Conservation (phyloP, 1,284 basidiomycete genomes). For the Leccinum pachyderme region DNA sequence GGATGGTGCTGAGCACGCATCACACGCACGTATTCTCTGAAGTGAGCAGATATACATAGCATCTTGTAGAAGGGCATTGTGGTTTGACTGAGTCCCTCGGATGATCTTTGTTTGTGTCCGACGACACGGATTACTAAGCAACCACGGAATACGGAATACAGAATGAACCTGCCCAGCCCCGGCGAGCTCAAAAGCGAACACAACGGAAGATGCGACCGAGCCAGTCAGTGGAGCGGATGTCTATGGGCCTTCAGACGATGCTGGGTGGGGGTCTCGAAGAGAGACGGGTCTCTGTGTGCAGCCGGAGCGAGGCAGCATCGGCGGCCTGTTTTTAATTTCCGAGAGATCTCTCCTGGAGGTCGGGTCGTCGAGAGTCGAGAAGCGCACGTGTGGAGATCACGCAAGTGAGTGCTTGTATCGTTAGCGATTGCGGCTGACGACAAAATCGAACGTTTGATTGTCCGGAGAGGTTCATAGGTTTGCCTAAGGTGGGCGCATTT, state of each 20-base stretch:
- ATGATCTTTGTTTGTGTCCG: constrained; percentile 1
- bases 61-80: constrained; percentile 81
- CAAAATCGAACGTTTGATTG: constrained; percentile 19
- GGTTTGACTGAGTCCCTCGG: not conserved
- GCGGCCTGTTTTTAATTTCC: constrained; percentile 31
- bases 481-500: constrained; percentile 29
- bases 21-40: constrained; percentile 62
- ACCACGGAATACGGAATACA: not conserved
- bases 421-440: constrained; percentile 16
- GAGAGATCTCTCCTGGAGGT: constrained; percentile 10
- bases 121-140: constrained; percentile 11
- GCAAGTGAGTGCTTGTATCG: not conserved
- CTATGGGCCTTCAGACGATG: not conserved
- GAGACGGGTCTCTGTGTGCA: not conserved
- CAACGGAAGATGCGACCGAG: not conserved
- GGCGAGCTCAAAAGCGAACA: not conserved
- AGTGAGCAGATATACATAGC: constrained; percentile 75
- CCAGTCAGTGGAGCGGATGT: not conserved
- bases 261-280: not conserved
- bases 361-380: constrained; percentile 4
- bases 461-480: constrained; percentile 13
- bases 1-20: not conserved
- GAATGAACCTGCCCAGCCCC: not conserved
- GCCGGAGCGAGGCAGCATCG: constrained; percentile 4
- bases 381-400: not conserved